Base-by-base conservation (phyloP, 495 filamentous ascomycete species). In the Penicillium waksmanii region DNA sequence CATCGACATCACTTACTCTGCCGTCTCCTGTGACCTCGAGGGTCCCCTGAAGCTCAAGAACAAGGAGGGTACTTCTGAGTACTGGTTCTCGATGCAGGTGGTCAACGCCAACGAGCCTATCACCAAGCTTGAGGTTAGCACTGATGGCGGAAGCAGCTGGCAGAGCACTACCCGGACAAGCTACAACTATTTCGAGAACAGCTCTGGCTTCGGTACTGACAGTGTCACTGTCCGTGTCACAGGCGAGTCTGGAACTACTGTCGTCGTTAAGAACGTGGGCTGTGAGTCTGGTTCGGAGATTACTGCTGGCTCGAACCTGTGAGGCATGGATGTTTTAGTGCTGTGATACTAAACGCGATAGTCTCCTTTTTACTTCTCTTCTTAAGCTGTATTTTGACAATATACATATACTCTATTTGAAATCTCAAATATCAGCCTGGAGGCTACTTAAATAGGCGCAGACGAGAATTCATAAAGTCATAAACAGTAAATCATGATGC, bases 151-250 rank as follows among this genome's bases (percentile, higher is more conserved):
- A 18, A 75, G 61, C 47, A 80, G 74, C 13, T 87, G 83, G 83
- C 65, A 78, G 64, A 49, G 57, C 25, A 83, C 83, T 3, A 76
- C 74, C 3, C 65, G 84, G 8, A 68, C 74, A 33, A 68, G 69
- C 23, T 87, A 87, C 64, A 87, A 87, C 73, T 87, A 76, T 73
- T 87, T 87, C 56, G 80, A 86, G 75, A 77, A 81, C 56, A 23
- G 65, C 1, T 73, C 73, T 42, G 85, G 85, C 0, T 84, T 85
- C 55, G 80, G 82, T 0, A 77, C 75, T 1, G 74, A 76, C 5
- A 80, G 63, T 17, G 81, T 86, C 3, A 75, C 80, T 69, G 78
- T 87, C 1, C 72, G 76, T 33, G 75, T 86, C 34, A 87, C 81
- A 0, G 79, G 80, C 44, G 56, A 74, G n/a, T 74, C 70, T 58